Conservation (phyloP, 2,329 filamentous ascomycete species). For the Fusarium euwallaceae region DNA sequence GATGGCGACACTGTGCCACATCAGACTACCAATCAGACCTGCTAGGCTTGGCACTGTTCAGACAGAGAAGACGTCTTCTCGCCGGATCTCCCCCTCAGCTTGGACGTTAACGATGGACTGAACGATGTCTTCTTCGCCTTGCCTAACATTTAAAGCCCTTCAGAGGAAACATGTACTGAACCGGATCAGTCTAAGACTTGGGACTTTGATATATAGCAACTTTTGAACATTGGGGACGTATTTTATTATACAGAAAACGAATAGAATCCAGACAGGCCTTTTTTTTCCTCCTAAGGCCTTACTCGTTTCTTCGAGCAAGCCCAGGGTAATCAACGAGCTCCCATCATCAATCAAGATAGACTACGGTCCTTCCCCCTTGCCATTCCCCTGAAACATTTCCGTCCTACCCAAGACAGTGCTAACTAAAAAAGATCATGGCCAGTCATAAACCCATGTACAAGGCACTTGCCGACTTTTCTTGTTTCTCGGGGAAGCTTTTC, state of each 20-base stretch:
- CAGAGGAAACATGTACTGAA: no score
- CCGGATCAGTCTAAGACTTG: not conserved
- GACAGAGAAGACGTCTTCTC: not conserved
- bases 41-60: not conserved
- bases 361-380: no score
- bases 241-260: not conserved
- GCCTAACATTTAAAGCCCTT: not conserved
- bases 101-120: not conserved
- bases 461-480: no score
- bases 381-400: no score
- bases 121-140: not conserved
- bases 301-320: no score
- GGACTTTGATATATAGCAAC: not conserved
- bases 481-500: no score
- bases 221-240: not conserved
- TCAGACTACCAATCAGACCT: not conserved
- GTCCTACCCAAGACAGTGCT: no score
- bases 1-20: not conserved
- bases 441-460: no score
- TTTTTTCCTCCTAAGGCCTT: no score
- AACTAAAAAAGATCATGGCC: no score
- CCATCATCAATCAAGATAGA: no score
- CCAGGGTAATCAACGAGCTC: no score
- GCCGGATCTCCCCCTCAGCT: not conserved
- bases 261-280: not conserved